These are phyloP conservation scores for Micractinium sp. DNA, from an alignment of 139 green algal genomes.

Conservation along the genomic window DNA sequence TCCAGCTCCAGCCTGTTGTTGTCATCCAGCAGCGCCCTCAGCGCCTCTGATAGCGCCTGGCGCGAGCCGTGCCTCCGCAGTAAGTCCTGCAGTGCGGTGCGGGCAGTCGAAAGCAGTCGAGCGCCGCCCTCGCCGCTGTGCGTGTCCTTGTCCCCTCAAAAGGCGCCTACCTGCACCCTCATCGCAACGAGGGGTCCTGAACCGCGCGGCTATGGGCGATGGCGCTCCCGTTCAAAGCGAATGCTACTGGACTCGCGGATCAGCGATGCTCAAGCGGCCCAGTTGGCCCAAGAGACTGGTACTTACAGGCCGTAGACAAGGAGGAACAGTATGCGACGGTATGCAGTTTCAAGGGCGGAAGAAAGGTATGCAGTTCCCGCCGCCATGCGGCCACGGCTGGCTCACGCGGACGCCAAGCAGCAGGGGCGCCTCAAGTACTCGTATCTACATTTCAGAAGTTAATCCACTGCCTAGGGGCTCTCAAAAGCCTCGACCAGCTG, in stretches of 20 bases:
- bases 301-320: not conserved
- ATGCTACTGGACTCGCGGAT: not conserved
- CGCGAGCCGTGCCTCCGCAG: not conserved
- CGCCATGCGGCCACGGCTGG: not conserved
- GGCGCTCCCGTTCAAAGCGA: not conserved
- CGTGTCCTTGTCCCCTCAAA: not conserved
- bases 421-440: too few species aligned
- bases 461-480: not conserved
- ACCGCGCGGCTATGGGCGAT: not conserved
- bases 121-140: not conserved
- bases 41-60: not conserved
- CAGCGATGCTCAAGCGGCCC: not conserved
- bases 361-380: not conserved
- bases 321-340: not conserved
- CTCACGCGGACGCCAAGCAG: too few species aligned
- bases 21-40: not conserved
- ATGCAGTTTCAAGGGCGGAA: too few species aligned
- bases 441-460: too few species aligned
- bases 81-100: not conserved
- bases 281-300: not conserved
- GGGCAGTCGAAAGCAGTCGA: not conserved
- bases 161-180: not conserved
- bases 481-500: conserved; percentile 7
- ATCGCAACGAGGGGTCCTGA: not conserved
- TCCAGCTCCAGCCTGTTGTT: not conserved